Base-by-base conservation (phyloP, 1,139 yeast species). In the Candida sp. region DNA sequence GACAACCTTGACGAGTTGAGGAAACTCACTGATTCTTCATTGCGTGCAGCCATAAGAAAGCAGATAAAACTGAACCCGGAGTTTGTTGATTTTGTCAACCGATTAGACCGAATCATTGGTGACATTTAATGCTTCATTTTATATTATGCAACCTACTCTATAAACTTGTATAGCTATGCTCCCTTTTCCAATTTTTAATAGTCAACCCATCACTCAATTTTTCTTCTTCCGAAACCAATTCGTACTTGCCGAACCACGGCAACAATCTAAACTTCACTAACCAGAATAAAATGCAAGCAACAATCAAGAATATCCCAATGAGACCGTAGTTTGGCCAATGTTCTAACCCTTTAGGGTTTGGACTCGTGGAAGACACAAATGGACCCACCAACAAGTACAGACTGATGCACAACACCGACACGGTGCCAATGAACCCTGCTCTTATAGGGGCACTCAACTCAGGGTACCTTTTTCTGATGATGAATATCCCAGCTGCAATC, bases 321-420 rank as follows among this genome's bases (percentile, higher is more conserved):
- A 75, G 42, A 8, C 84, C 80, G 59, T 83, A 84, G 1, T 85
- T 75, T n/a, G 86, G 85, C 72, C 86, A 71, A 26, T 60, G 54
- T 48, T 75, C 77, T 42, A 78, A 66, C 11, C 81, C 78, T 45
- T 62, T 63, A 0, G 78, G 78, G 49, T 77, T 75, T 2, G 80
- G 76, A 37, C 70, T 67, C 33, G 66, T 67, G 0, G 66, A 59
- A 7, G 78, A 70, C 5, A 76, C 57, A 49, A 84, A 74, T 1
- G 88, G 86, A 0, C 83, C 73, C 3, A 83, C 56, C 22, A 77
- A 48, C 33, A 84, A 63, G 51, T 80, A 78, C 1, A 63, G 41
- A 9, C 81, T 67, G 7, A 80, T 67, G 1, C 73, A 1, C 2
- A 80, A 62, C 8, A 82, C 73, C 25, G 78, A 62, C 0, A 63